Base-by-base conservation (phyloP, 2,329 filamentous ascomycete genomes). In the Ophiosphaerella korrae region DNA sequence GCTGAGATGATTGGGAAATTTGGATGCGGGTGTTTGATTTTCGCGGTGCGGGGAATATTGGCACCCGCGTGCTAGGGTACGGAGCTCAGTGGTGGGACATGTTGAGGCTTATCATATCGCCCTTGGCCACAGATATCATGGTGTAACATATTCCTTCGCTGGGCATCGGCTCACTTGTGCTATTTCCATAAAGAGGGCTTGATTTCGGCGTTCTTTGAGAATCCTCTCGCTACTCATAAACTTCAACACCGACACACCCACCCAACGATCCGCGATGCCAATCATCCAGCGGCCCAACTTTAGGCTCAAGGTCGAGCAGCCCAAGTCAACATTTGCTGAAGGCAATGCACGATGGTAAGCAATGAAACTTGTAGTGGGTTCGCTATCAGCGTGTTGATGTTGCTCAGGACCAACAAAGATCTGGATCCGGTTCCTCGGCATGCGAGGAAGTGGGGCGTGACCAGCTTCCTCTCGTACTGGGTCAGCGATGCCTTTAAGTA, bases 401-500 rank as follows among this genome's bases (percentile, higher is more conserved):
- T 40, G n/a, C 31, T 33, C 38, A 71, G 67, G 72, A 80, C 77
- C 9, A 80, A 80, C 49, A 74, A 72, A 57, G 80, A 82, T 62
- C 69, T 81, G 5, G 80, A 81, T 46, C 80, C 79, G 3, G 77
- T 80, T 6, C 75, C 78, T 5, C 66, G 63, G 18, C 62, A 75
- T 42, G 63, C 54, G 5, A 70, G 77, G 3, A 78, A 78, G 71
- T 81, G 78, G 78, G 75, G 76, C 13, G 72, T 77, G 0, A 69
- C 67, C 14, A 76, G 73, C 46, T 74, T 80, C 46, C 67, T 81
- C 47, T 78, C 78, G 33, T 82, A 82, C 56, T 82, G 80, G 79
- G 75, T 81, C 31, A 78, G 76, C 14, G 79, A 81, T 58, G 77
- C 78, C 7, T 81, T 80, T 69, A 80, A 80, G 76, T 74, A 64